Conservation (phyloP, 164 flowering plant genomes). For the Chloranthus sessilifolius region DNA sequence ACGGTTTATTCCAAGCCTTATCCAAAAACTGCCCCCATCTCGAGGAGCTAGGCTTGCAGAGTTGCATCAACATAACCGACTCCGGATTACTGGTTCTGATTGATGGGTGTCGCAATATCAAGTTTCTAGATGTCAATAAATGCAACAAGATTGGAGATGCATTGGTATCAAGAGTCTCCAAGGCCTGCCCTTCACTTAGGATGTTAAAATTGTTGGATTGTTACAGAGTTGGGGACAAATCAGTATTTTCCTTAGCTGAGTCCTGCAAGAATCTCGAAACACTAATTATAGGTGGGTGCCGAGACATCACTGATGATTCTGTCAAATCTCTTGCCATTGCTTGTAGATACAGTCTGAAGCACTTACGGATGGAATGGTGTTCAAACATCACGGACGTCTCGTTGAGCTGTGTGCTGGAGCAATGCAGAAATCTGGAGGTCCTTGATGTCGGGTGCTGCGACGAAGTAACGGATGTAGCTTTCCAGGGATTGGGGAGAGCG, state of each 20-base stretch:
- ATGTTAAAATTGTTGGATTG: conserved; percentile 78
- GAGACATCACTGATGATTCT: conserved; percentile 55
- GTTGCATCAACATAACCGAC: conserved; percentile 70
- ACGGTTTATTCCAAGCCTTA: conserved; percentile 41
- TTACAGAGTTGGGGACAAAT: conserved; percentile 62
- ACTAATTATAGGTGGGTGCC: conserved; percentile 78
- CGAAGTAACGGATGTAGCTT: conserved; percentile 77
- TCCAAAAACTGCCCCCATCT: conserved; percentile 58
- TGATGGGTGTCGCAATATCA: conserved; percentile 53
- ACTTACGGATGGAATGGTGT: conserved; percentile 90
- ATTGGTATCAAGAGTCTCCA: conserved; percentile 53
- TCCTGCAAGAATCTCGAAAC: conserved; percentile 76
- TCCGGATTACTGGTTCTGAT: conserved; percentile 64
- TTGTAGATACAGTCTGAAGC: conserved; percentile 51
- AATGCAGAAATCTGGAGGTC: conserved; percentile 65
- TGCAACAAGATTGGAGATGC: conserved; percentile 72
- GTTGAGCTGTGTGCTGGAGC: conserved; percentile 42
- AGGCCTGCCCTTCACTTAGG: conserved; percentile 59
- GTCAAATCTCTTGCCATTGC: conserved; percentile 47
- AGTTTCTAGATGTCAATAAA: conserved; percentile 57
- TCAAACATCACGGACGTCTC: conserved; percentile 65
- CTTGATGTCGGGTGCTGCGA: conserved; percentile 85
- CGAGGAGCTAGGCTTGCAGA: conserved; percentile 61
- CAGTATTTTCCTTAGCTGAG: conserved; percentile 52
- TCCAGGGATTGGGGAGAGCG: conserved; percentile 34